Evolutionary conservation across 106 monocot genomes (phyloP), one percentile per base, ranked within the genome.

Genomic region (Triglochin maritima): DNA sequence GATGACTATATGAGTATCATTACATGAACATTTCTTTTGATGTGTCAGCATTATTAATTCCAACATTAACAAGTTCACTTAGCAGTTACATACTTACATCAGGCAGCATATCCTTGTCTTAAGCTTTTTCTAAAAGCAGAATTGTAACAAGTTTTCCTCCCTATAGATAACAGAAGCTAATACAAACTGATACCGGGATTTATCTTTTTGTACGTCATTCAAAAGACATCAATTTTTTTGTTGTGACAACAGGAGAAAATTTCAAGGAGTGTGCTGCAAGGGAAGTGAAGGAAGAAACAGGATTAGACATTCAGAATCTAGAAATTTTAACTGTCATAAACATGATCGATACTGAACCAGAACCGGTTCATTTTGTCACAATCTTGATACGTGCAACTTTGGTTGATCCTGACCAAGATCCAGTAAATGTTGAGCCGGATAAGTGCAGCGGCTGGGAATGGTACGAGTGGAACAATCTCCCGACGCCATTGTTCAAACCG

Each of bases 281-380:
- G 65, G 86, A 86, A 58, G 77, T 80, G 64, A 86, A 78, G 69
- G 82, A 86, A 75, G 86, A 83, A 71, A 83, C 86, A 3, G 82
- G 79, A 8, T 16, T 86, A 61, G 82, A 86, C 57, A 66, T 86
- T 12, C 49, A 54, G 59, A 61, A 65, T n/a, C 17, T 83, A 9
- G 77, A 80, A 62, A 51, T 72, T 9, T 57, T 83, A 48, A 75
- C 80, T 46, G 77, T 86, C 7, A 60, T 75, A 44, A 80, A 80
- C 73, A 58, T 48, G 60, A 51, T 86, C 52, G 49, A 16, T 4
- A 53, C 57, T 3, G 74, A 45, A 49, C 71, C 73, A 9, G 48
- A 50, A 5, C 79, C 86, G 4, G 47, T 46, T 44, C 86, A 86
- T 68, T 86, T 80, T 59, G 86, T 86, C 9, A 80, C 77, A 1